Conservation (phyloP, 768 basidiomycete genomes). For the Tulasnella sp. region DNA sequence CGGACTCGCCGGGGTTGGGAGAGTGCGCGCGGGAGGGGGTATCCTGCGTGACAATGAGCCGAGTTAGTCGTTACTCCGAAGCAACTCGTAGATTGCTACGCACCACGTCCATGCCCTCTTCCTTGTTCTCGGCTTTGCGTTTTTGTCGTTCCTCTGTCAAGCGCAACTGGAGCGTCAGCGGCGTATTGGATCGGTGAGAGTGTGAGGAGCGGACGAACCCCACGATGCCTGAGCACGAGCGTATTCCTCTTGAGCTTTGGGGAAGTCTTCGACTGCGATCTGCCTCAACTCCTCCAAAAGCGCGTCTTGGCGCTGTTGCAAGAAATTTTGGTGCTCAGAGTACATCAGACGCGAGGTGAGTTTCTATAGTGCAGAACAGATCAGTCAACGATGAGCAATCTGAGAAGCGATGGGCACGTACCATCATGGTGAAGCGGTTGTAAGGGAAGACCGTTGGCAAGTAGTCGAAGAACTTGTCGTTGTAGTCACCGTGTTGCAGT, state of each 20-base stretch:
- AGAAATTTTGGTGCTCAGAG: slow-evolving; percentile 52
- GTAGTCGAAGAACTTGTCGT: slow-evolving; percentile 81
- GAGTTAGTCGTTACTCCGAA: background rate
- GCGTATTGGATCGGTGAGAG: background rate
- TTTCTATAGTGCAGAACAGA: slow-evolving; percentile 49
- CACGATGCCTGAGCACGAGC: slow-evolving; percentile 54
- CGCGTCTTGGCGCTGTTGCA: slow-evolving; percentile 56
- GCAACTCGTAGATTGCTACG: background rate
- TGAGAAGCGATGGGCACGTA: slow-evolving; percentile 27
- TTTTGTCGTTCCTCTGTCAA: slow-evolving; percentile 37
- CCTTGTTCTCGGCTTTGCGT: slow-evolving; percentile 27
- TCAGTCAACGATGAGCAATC: background rate
- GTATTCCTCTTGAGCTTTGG: slow-evolving; percentile 64
- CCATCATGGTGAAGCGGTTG: slow-evolving; percentile 89
- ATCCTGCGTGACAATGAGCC: background rate
- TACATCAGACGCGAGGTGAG: slow-evolving; percentile 86
- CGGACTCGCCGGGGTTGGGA: slow-evolving; percentile 15
- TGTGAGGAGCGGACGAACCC: slow-evolving; percentile 35
- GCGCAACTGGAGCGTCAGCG: background rate
- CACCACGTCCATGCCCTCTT: background rate
- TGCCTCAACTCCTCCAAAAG: slow-evolving; percentile 50
- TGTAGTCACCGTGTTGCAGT: slow-evolving; percentile 75
- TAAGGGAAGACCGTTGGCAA: slow-evolving; percentile 87
- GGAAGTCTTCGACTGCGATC: slow-evolving; percentile 53
- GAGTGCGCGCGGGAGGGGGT: slow-evolving; percentile 16